These are phyloP conservation scores for Planoprotostelium fungivorum DNA, from an alignment of 78 protist species.

Conservation along the genomic window DNA sequence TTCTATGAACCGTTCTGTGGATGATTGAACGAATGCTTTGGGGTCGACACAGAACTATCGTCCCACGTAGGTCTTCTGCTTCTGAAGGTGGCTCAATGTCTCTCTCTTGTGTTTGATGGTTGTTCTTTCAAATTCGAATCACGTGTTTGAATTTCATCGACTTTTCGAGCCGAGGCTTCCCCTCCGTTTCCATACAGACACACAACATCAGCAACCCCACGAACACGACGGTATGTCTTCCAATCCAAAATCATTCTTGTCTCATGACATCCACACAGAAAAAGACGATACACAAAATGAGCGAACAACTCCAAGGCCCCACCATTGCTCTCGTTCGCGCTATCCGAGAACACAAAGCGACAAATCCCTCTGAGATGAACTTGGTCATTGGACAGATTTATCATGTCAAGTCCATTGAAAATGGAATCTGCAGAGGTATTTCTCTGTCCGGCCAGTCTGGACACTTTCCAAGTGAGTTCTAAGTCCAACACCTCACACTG, in stretches of 20 bases:
- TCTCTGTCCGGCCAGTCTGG: not conserved
- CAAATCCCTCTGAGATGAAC: not conserved
- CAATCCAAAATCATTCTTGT: not conserved
- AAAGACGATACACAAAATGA: not conserved
- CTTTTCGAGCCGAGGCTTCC: not conserved
- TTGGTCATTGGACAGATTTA: not conserved
- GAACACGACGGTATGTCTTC: not conserved
- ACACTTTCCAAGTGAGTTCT: not conserved
- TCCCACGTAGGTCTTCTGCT: too few relatives aligned
- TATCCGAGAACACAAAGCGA: not conserved
- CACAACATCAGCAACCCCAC: not conserved
- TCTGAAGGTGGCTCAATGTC: too few relatives aligned
- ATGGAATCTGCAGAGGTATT: not conserved
- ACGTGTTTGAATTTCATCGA: not conserved
- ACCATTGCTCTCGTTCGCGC: not conserved
- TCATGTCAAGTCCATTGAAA: not conserved
- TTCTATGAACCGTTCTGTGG: too few relatives aligned
- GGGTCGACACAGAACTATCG: too few relatives aligned
- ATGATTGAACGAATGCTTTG: too few relatives aligned
- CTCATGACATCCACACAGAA: not conserved
- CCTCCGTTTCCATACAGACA: not conserved
- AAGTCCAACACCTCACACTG: not conserved
- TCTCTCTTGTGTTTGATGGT: too few relatives aligned
- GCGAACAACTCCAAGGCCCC: not conserved
- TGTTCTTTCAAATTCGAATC: too few relatives aligned